Evolutionary conservation across 1,284 basidiomycete species (phyloP), one percentile per base, ranked within the genome.

Genomic region (Pseudomicrostroma phylloplanum): DNA sequence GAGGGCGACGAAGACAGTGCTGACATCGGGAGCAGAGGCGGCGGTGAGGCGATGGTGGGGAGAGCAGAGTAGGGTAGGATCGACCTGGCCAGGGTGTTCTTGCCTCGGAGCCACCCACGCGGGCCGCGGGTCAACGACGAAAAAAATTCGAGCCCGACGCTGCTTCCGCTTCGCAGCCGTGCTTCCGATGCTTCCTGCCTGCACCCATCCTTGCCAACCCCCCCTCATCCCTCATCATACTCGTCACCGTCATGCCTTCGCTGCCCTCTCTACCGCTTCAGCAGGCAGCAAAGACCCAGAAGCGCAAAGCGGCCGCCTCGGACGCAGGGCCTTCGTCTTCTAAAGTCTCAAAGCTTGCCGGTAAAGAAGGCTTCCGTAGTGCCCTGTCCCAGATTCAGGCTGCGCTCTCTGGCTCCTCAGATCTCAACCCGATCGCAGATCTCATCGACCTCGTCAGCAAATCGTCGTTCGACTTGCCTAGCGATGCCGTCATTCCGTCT

Each of bases 381-480:
- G n/a, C 19, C 2, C 17, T 71, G 13, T 59, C 64, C 17, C 57
- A 65, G 6, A 56, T 74, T 6, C 70, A 74, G 41, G 46, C 36
- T 23, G 55, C 17, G 60, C 68, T 76, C 30, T 60, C 70, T 6
- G 64, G 65, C 1, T 72, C 69, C 0, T 65, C 72, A 11, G 72
- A 76, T 56, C 68, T 76, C 56, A 76, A 76, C 55, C 73, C 73
- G 3, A 61, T 76, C 40, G 62, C 67, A 12, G 69, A 76, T 51
- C 67, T 76, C 30, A 64, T 72, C 30, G 39, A 63, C 12, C 59
- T 76, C 48, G 58, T 66, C 19, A 65, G 57, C 49, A 59, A 57
- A 51, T 65, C 62, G 40, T 60, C 64, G 11, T 36, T 4, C 15
- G 51, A 17, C 51, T 25, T 54, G 13, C n/a, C n/a, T 19, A 23